Evolutionary conservation across 176 grass and related monocot genomes (phyloP).

Genomic region (Bolboschoenus planiculmis): DNA sequence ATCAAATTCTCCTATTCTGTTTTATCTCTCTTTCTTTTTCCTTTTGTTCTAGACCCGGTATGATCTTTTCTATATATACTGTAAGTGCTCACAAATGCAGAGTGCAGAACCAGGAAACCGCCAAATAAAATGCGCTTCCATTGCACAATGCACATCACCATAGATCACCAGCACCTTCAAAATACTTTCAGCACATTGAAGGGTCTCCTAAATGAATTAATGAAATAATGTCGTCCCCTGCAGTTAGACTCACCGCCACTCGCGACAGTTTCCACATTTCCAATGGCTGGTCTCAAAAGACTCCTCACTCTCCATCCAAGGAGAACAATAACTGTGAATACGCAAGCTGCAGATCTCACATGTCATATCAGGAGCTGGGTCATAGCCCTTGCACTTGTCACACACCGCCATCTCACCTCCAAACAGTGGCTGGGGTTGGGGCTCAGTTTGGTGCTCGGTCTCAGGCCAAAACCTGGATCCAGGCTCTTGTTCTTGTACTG

Average conservation of each 20-base stretch:
- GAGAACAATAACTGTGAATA: slow-evolving; percentile 39
- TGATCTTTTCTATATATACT: background rate
- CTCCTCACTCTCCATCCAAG: slow-evolving; percentile 34
- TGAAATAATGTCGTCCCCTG: slow-evolving; percentile 9
- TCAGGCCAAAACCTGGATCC: background rate
- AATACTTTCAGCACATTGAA: background rate
- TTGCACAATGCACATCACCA: background rate
- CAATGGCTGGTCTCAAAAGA: slow-evolving; percentile 2
- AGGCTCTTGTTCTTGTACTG: background rate
- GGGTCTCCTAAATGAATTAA: slow-evolving; percentile 11
- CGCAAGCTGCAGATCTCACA: slow-evolving; percentile 36
- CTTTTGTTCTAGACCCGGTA: background rate
- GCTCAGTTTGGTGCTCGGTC: background rate
- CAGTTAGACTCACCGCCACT: slow-evolving; percentile 26
- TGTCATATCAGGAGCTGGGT: slow-evolving; percentile 20
- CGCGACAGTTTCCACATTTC: slow-evolving; percentile 41
- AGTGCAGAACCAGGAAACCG: background rate
- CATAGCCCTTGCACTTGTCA: slow-evolving; percentile 24
- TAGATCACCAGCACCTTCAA: background rate
- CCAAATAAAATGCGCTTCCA: background rate
- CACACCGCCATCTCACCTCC: slow-evolving; percentile 16
- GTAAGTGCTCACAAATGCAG: background rate
- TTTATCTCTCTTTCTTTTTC: background rate
- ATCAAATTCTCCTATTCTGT: background rate
- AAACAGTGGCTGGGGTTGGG: background rate